Percentiles rank a stretch among this genome's conserved stretches.
phyloP scores from a whole-genome alignment of 306 rosid genomes.

The Dicorynia guianensis region DNA sequence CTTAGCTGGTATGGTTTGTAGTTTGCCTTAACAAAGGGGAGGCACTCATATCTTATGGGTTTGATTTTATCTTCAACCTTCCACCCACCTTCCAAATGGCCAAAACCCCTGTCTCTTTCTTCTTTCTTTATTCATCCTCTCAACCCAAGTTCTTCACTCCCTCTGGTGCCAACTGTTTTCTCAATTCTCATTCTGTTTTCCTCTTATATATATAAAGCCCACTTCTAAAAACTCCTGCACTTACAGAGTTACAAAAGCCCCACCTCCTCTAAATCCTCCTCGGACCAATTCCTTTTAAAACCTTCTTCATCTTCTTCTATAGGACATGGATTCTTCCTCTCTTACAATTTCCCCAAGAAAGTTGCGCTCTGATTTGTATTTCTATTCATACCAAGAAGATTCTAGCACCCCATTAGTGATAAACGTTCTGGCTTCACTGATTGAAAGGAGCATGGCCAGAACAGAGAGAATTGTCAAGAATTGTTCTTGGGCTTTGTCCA shows the following conservation, averaged over 20 bases:
- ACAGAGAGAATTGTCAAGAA: constrained; percentile 73
- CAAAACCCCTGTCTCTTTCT: constrained; percentile 42
- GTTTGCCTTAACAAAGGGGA: constrained; percentile 46
- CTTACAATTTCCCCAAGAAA: constrained; percentile 79
- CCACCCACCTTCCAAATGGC: constrained; percentile 76
- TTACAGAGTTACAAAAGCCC: constrained; percentile 31
- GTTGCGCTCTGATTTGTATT: constrained; percentile 82
- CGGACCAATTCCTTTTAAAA: constrained; percentile 3
- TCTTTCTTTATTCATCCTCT: constrained; percentile 24
- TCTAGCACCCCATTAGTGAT: constrained; percentile 71
- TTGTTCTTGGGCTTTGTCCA: constrained; percentile 53
- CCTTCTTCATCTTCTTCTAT: neutral
- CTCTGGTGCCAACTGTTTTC: constrained; percentile 21
- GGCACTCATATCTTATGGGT: constrained; percentile 46
- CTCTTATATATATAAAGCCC: constrained; percentile 33
- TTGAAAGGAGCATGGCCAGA: constrained; percentile 88
- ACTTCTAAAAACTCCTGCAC: constrained; percentile 6
- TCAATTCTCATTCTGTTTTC: neutral
- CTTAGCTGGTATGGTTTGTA: constrained; percentile 66
- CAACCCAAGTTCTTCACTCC: neutral
- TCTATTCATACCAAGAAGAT: constrained; percentile 65
- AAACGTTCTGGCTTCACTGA: constrained; percentile 79
- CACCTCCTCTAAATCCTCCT: neutral
- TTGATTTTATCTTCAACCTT: constrained; percentile 45
- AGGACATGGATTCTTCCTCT: constrained; percentile 50